Evolutionary conservation across 202 grass and related monocot genomes (phyloP), one percentile per base, ranked within the genome.

Genomic region (Cymbopogon flexuosus): DNA sequence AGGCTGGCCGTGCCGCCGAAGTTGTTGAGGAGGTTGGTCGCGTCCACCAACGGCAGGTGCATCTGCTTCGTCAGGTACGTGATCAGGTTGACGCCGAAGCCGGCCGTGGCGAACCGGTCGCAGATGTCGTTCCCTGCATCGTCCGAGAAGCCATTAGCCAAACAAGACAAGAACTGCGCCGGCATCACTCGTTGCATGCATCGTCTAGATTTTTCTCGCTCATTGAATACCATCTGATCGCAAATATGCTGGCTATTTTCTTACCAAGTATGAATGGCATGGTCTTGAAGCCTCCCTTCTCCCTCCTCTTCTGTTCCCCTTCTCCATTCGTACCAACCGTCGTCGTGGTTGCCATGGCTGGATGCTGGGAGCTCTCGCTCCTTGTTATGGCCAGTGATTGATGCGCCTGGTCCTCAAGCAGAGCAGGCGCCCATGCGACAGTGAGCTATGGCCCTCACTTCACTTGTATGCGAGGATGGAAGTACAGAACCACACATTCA

Each of bases 61-160:
- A 94, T 83, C 79, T 91, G 69, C 68, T 81, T 65, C 22, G 66
- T 91, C 35, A 94, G 78, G 79, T 89, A 94, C n/a, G 82, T 87
- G 70, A 94, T 90, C 84, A 94, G 62, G 73, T 94, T 94, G 58
- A 84, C 73, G 39, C 72, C 85, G 84, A 91, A 94, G 35, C 89
- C 87, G 4, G 76, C 63, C 19, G 84, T 86, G n/a, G 87, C 82
- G 27, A 94, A 88, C 12, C 87, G 69, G 59, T 94, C 79, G 34
- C 92, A 91, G 40, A 90, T 27, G 66, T 92, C 87, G 76, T 91
- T 94, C 37, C 84, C 92, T n/a, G n/a, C 27, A 27, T 27, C 27
- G 27, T 27, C 27, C 27, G 27, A 27, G 66, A 33, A 8, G 36
- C 59, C 79, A 72, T 49, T 49, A 49, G 14, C 21, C 64, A 33